Evolutionary conservation across 1,139 yeast species (phyloP).

Genomic region (Sugiyamaella japonica): DNA sequence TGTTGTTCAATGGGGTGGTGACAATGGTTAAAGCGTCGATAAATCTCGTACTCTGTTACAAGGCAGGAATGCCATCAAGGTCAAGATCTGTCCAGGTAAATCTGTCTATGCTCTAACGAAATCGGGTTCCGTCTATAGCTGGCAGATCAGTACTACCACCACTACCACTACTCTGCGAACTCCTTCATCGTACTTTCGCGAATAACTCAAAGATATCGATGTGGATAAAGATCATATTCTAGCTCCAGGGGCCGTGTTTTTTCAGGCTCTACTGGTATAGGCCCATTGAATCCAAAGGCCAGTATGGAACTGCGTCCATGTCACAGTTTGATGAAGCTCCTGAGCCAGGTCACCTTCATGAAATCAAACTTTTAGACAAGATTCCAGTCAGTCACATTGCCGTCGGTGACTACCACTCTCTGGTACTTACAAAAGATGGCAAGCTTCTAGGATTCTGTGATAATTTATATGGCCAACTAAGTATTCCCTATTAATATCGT

Average conservation of each 20-base stretch:
- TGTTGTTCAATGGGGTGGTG: constrained; percentile 68
- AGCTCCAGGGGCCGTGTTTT: constrained; percentile 62
- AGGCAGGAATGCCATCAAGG: constrained; percentile 49
- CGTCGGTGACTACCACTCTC: constrained; percentile 69
- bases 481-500: constrained; percentile 61
- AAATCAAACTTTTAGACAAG: constrained; percentile 37
- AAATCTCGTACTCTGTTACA: constrained; percentile 43
- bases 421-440: constrained; percentile 64
- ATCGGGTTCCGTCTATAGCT: constrained; percentile 44
- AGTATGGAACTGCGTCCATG: constrained; percentile 72
- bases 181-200: constrained; percentile 43
- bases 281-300: constrained; percentile 59
- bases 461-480: constrained; percentile 80
- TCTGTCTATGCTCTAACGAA: constrained; percentile 57
- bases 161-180: constrained; percentile 20
- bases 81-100: constrained; percentile 53
- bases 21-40: background rate
- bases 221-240: constrained; percentile 70
- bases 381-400: constrained; percentile 56
- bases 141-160: constrained; percentile 20
- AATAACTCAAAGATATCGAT: constrained; percentile 52
- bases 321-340: constrained; percentile 64
- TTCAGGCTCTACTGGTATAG: constrained; percentile 58
- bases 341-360: constrained; percentile 43
- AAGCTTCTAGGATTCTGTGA: constrained; percentile 81